Evolutionary conservation across 148 eudicot genomes (phyloP), one percentile per base, ranked within the genome.

Genomic region (Drosera capensis): DNA sequence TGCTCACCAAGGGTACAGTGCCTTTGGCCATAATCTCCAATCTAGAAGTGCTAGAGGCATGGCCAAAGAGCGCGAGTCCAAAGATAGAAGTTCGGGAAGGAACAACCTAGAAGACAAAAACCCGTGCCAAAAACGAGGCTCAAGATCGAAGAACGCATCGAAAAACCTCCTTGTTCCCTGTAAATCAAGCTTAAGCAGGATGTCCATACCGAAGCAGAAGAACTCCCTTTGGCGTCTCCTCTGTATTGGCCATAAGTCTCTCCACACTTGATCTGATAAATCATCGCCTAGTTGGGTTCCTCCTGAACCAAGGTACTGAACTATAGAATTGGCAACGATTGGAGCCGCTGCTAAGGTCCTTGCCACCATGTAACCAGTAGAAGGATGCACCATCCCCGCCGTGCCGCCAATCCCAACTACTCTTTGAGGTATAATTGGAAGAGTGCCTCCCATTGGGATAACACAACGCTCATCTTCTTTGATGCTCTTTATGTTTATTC

Each of bases 341-440:
- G 99, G 99, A 40, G 99, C 94, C 20, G 93, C 99, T n/a, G 99
- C 99, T 45, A 92, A 59, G 44, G 99, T 92, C 54, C 99, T 58
- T 5, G 99, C 99, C 7, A 92, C 99, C 99, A 92, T 92, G 52
- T 92, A 92, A 20, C 99, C 99, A 0, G 95, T 92, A 3, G 99
- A 92, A 16, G 99, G 99, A 56, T 92, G 99, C 65, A 92, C 99
- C 99, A 92, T 85, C 14, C 95, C 99, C 22, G 99, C 99, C 19
- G 99, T 92, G 25, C 99, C 99, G 1, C 99, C 95, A 31, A 92
- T 85, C 24, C 99, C 99, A 24, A 92, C 82, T 13, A 92, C 88
- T 49, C 99, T 52, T 62, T 92, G 99, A 15, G 95, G 99, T 20
- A 92, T 25, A 29, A 92, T 82, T 0, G 99, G 99, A 26, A 92